Base-by-base conservation (phyloP, 2,329 filamentous ascomycete species). In the Aspergillus tubingensis region DNA sequence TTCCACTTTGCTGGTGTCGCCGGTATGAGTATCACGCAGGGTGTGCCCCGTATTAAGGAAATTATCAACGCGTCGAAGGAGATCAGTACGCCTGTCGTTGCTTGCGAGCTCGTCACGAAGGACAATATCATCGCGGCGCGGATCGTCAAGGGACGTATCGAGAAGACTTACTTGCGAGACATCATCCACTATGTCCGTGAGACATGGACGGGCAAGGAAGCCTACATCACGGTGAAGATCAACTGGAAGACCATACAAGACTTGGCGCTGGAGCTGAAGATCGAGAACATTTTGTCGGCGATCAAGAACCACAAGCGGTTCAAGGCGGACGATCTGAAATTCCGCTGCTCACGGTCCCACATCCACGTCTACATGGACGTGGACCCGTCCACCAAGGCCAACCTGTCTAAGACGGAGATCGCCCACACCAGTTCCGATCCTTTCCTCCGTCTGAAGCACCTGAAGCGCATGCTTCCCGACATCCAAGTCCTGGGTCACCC, bases 1-100 rank as follows among this genome's bases (percentile, higher is more conserved):
- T 98, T 98, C 87, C 95, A 98, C 90, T 99, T 99, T 82, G 95
- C 95, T 74, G 95, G 95, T 90, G 95, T 99, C 65, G 95, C 95
- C 47, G 94, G 94, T 76, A 98, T 99, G 95, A 96, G 92, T 84
- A 96, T 99, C 73, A 99, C 95, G 0, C 92, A 97, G 73, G 95
- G 95, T 91, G 95, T 99, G 6, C 95, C 95, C 1, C 94, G 95
- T 88, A 99, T 99, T 82, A 99, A 99, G 80, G 95, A 99, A 83
- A 99, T 99, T 68, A 99, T 99, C 87, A 99, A 99, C 79, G 95
- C 95, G 5, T 96, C 92, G 8, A 96, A 92, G 75, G 82, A 83
- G 53, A 99, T 99, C 77, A 96, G 91, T 75, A 99, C 95, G 0
- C 95, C 95, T 0, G 90, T 99, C 72, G 96, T 99, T 67, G 88